A percentile compares a stretch with the other conserved stretches of the same genome.
Evolutionary conservation across 305 asterid genomes (phyloP).

Genomic region (Fraxinus albicans): DNA sequence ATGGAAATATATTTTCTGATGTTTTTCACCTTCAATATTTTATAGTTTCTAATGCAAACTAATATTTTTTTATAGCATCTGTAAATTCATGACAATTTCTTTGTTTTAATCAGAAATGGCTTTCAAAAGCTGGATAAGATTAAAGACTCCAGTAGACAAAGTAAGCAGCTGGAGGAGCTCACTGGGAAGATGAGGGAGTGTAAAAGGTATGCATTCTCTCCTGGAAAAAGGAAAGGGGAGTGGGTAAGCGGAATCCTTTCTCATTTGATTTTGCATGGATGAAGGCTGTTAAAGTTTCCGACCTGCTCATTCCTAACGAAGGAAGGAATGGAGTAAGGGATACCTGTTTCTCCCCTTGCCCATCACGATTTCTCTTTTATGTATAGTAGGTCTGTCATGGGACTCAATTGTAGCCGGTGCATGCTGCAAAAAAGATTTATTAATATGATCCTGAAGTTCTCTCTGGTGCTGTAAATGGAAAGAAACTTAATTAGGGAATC

Average conservation of each 20-base stretch:
- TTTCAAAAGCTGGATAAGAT: conserved; percentile 96
- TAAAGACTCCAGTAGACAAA: conserved; percentile 90
- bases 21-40: not conserved
- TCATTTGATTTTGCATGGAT: not conserved
- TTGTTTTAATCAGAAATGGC: conserved; percentile 67
- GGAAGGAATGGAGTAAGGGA: not conserved
- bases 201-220: conserved; percentile 54
- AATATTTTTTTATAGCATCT: not conserved
- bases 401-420: not conserved
- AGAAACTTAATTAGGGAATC: not conserved
- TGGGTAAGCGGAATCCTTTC: not conserved
- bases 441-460: not conserved
- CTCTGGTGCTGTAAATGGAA: not conserved
- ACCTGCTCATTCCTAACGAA: not conserved
- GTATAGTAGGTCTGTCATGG: not conserved
- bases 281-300: not conserved
- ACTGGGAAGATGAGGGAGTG: conserved; percentile 97
- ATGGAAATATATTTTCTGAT: not conserved
- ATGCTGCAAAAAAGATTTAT: not conserved
- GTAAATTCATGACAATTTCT: conserved; percentile 10
- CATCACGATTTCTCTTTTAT: not conserved
- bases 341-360: not conserved
- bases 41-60: conserved; percentile 2
- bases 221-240: not conserved
- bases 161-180: conserved; percentile 96